Conservation (phyloP, 768 basidiomycete genomes). For the Candolleomyces eurysporus region DNA sequence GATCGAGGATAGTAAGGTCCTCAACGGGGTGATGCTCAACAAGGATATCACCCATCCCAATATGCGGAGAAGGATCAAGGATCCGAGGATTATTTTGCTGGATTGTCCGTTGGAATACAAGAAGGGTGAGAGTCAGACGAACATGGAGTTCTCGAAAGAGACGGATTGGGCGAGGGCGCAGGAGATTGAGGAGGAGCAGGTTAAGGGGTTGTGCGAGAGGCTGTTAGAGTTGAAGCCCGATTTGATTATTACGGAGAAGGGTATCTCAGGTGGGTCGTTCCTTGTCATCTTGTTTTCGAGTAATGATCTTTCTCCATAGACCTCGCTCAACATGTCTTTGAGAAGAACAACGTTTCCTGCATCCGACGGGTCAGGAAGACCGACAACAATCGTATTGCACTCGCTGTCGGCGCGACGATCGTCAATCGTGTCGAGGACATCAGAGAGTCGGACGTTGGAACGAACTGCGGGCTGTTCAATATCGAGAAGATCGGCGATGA, state of each 20-base stretch:
- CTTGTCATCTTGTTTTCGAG: not conserved
- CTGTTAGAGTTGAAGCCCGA: conserved; percentile 95
- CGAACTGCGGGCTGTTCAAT: conserved; percentile 92
- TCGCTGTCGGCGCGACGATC: conserved; percentile 93
- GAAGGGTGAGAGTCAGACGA: conserved; percentile 97
- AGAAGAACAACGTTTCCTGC: conserved; percentile 86
- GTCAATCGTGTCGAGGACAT: conserved; percentile 96
- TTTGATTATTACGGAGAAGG: conserved; percentile 95
- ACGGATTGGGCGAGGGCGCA: conserved; percentile 90
- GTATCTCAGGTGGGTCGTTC: conserved; percentile 75
- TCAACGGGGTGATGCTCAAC: conserved; percentile 94
- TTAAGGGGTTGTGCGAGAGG: conserved; percentile 80
- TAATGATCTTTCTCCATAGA: conserved; percentile 43
- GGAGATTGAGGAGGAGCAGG: conserved; percentile 96
- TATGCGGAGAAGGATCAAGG: conserved; percentile 89
- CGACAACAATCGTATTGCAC: conserved; percentile 97
- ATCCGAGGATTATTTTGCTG: conserved; percentile 84
- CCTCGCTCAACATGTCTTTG: conserved; percentile 88
- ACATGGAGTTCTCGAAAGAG: conserved; percentile 96
- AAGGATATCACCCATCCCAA: conserved; percentile 98
- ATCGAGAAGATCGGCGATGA: conserved; percentile 98
- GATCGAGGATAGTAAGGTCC: conserved; percentile 87
- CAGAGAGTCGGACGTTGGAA: conserved; percentile 88
- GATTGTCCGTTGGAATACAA: conserved; percentile 99
- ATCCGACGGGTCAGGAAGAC: conserved; percentile 97